Percentiles rank a stretch among this genome's conserved stretches.
phyloP scores from a whole-genome alignment of 176 grass and related monocot species.

The Eleusine coracana region DNA sequence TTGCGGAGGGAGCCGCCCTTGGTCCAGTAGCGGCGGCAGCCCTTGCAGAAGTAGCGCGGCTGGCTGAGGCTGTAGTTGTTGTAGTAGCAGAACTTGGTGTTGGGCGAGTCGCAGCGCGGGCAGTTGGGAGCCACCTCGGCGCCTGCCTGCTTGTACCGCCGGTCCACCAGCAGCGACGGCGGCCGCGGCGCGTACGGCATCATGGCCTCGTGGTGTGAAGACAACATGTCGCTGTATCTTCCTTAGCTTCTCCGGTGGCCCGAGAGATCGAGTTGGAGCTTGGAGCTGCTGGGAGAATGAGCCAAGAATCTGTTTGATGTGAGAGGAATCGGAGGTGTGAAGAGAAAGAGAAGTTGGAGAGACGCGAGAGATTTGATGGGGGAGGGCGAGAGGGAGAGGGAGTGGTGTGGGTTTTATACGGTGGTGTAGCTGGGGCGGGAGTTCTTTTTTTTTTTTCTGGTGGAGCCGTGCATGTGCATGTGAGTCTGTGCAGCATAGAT shows the following conservation, averaged over 20 bases:
- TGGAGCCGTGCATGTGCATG: conserved; percentile 70
- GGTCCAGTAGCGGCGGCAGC: conserved; percentile 91
- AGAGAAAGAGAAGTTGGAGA: not conserved
- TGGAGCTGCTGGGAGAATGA: not conserved
- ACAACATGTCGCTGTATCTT: conserved; percentile 45
- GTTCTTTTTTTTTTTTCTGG: not conserved
- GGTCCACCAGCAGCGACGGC: conserved; percentile 52
- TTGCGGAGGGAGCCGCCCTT: conserved; percentile 92
- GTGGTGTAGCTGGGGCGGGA: not conserved
- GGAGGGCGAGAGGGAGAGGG: conserved; percentile 22
- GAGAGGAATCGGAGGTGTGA: conserved; percentile 28
- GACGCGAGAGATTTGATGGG: conserved; percentile 6
- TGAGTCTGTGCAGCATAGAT: conserved; percentile 54
- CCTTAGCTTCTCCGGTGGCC: not conserved
- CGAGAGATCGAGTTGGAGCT: conserved; percentile 7
- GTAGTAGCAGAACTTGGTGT: conserved; percentile 99
- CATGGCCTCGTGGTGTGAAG: conserved; percentile 60
- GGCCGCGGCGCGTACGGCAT: conserved; percentile 58
- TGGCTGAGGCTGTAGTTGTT: conserved; percentile 98
- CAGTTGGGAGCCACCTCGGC: conserved; percentile 69
- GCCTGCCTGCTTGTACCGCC: conserved; percentile 56
- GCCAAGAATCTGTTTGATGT: conserved; percentile 37
- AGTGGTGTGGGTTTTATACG: conserved; percentile 52
- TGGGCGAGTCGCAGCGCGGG: conserved; percentile 82
- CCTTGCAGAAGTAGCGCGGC: conserved; percentile 97